phyloP scores from a whole-genome alignment of 768 basidiomycete genomes.

The Pleurotus tuber-regium region DNA sequence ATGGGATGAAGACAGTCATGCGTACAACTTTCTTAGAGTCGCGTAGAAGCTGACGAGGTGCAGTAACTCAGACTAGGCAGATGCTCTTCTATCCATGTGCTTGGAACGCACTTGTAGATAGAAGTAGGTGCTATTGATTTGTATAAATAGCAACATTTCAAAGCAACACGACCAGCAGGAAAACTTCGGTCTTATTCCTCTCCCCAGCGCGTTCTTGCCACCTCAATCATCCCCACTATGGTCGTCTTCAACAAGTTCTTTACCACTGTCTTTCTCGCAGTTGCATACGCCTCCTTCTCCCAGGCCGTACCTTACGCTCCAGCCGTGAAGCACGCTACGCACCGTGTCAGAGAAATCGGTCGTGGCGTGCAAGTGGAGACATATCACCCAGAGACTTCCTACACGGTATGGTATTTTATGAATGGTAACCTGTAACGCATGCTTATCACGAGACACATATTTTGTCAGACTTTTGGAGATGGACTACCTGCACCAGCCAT shows the following conservation, averaged over 20 bases:
- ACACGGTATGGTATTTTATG: constrained; percentile 23
- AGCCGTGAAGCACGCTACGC: constrained; percentile 29
- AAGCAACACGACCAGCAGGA: neutral
- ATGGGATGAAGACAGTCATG: too few species aligned
- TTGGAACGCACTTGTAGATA: neutral
- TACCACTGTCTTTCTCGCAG: constrained; percentile 25
- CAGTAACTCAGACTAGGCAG: neutral
- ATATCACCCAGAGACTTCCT: constrained; percentile 35
- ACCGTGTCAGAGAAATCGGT: constrained; percentile 25
- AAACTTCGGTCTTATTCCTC: neutral
- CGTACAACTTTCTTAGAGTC: constrained; percentile 1
- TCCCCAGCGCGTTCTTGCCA: neutral
- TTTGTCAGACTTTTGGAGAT: constrained; percentile 25
- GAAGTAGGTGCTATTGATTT: neutral
- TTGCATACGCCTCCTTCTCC: constrained; percentile 24
- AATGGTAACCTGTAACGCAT: neutral
- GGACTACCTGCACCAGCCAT: constrained; percentile 28
- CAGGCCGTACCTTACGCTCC: constrained; percentile 24
- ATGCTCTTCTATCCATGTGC: neutral
- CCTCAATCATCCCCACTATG: neutral
- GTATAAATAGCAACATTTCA: neutral
- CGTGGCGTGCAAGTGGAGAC: constrained; percentile 28
- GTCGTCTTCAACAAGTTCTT: constrained; percentile 23
- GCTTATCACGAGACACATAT: neutral
- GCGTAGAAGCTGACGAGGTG: neutral